Conservation (phyloP, 2,329 filamentous ascomycete genomes). For the Claviceps cyperi region DNA sequence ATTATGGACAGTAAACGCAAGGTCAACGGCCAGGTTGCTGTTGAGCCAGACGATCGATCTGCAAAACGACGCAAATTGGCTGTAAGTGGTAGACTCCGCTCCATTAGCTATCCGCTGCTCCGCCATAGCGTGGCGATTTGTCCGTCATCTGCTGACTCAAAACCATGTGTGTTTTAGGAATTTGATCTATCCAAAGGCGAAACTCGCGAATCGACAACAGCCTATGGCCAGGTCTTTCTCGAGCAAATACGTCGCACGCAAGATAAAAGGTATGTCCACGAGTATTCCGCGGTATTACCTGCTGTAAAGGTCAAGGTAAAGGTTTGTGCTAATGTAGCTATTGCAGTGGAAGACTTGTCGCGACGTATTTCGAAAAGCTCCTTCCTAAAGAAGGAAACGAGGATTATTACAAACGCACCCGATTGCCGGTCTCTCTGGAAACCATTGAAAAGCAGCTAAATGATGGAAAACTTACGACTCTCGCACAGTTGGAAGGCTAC, state of each 20-base stretch:
- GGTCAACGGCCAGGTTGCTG: slow-evolving; percentile 29
- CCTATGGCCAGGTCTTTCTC: slow-evolving; percentile 58
- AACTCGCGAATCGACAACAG: slow-evolving; percentile 52
- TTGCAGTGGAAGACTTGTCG: slow-evolving; percentile 54
- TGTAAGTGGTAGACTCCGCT: slow-evolving; percentile 21
- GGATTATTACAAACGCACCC: slow-evolving; percentile 65
- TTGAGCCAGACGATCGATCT: slow-evolving; percentile 36
- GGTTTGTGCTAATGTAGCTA: neutral
- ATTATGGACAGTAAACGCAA: slow-evolving; percentile 45
- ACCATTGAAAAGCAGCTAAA: slow-evolving; percentile 64
- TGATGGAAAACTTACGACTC: slow-evolving; percentile 49
- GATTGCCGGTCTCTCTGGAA: slow-evolving; percentile 65
- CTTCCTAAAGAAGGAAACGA: slow-evolving; percentile 48
- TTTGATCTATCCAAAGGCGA: slow-evolving; percentile 43
- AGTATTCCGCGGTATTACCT: neutral
- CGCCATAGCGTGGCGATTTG: neutral
- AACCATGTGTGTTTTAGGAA: slow-evolving; percentile 12
- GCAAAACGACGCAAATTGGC: slow-evolving; percentile 40
- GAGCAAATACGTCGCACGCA: slow-evolving; percentile 60
- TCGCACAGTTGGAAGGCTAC: slow-evolving; percentile 68
- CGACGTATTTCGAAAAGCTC: slow-evolving; percentile 60
- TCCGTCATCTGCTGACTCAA: neutral
- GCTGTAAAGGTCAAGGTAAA: neutral
- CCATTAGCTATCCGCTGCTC: neutral
- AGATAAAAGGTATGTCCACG: slow-evolving; percentile 61